phyloP scores from a whole-genome alignment of 495 filamentous ascomycete species.

The Penicillium paradoxum region DNA sequence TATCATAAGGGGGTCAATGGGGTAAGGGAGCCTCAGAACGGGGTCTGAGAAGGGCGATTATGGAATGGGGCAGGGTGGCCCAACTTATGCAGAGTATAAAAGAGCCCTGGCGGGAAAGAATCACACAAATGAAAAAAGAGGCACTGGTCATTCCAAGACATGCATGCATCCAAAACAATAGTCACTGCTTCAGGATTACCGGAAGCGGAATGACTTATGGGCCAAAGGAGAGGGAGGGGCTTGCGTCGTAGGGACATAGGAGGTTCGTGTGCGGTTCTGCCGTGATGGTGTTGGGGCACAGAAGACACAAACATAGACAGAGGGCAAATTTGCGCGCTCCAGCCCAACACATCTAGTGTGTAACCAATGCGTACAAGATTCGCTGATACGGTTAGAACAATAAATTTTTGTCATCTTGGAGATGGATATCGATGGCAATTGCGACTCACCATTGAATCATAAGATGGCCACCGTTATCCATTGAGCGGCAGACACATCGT shows the following conservation, averaged over 20 bases:
- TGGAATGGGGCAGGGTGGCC: constrained; percentile 17
- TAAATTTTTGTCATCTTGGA: not conserved
- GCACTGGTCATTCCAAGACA: constrained; percentile 14
- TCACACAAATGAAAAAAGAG: constrained; percentile 24
- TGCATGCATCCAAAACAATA: constrained; percentile 6
- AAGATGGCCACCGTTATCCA: constrained; percentile 59
- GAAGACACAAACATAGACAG: constrained; percentile 75
- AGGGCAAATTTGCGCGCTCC: constrained; percentile 57
- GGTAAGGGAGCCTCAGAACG: not conserved
- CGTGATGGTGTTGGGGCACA: constrained; percentile 72
- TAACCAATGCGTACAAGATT: constrained; percentile 82
- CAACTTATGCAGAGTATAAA: constrained; percentile 20
- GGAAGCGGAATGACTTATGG: constrained; percentile 57
- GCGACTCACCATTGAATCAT: constrained; percentile 77
- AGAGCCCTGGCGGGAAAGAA: constrained; percentile 10
- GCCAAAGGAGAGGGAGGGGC: constrained; percentile 56
- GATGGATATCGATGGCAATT: not conserved
- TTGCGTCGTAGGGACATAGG: constrained; percentile 39
- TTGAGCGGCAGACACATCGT: constrained; percentile 68
- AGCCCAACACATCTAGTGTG: constrained; percentile 76
- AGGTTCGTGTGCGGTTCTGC: constrained; percentile 57
- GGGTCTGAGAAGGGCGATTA: constrained; percentile 13
- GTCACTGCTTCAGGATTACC: constrained; percentile 20
- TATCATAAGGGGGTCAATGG: constrained; percentile 24
- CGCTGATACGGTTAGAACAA: constrained; percentile 44